Evolutionary conservation across 495 filamentous ascomycete genomes (phyloP).

Genomic region (Daldinia loculata): DNA sequence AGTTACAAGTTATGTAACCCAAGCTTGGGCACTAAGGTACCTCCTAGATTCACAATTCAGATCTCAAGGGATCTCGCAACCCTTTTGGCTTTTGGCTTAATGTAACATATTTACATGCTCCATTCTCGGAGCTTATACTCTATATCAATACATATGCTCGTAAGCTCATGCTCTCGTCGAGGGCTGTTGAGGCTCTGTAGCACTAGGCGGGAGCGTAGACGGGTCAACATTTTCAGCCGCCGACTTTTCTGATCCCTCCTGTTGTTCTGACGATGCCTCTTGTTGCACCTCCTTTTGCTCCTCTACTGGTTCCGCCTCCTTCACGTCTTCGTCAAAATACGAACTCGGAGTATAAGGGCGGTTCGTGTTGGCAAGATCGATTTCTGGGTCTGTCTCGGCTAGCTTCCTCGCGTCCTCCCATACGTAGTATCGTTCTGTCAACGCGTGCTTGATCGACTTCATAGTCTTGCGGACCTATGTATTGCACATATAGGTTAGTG

Average conservation of each 20-base stretch:
- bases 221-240: conserved; percentile 33
- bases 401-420: conserved; percentile 84
- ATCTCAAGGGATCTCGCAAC: conserved; percentile 3
- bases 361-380: conserved; percentile 63
- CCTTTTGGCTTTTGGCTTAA: conserved; percentile 21
- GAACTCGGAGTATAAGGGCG: conserved; percentile 58
- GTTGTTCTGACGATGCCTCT: conserved; percentile 4
- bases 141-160: conserved; percentile 10
- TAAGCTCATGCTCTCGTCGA: conserved; percentile 34
- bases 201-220: conserved; percentile 36
- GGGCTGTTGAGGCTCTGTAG: conserved; percentile 31
- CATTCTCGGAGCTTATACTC: conserved; percentile 20
- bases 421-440: conserved; percentile 88
- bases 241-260: conserved; percentile 17
- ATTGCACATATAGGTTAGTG: conserved; percentile 8
- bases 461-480: conserved; percentile 74
- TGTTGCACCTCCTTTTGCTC: not conserved
- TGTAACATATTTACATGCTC: conserved; percentile 42
- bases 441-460: conserved; percentile 78
- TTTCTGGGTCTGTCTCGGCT: conserved; percentile 71
- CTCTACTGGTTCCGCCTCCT: not conserved
- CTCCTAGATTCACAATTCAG: not conserved
- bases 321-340: conserved; percentile 46
- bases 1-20: not conserved
- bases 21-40: not conserved